phyloP scores from a whole-genome alignment of 2,329 filamentous ascomycete species.

The Cyphellophora attinorum region DNA sequence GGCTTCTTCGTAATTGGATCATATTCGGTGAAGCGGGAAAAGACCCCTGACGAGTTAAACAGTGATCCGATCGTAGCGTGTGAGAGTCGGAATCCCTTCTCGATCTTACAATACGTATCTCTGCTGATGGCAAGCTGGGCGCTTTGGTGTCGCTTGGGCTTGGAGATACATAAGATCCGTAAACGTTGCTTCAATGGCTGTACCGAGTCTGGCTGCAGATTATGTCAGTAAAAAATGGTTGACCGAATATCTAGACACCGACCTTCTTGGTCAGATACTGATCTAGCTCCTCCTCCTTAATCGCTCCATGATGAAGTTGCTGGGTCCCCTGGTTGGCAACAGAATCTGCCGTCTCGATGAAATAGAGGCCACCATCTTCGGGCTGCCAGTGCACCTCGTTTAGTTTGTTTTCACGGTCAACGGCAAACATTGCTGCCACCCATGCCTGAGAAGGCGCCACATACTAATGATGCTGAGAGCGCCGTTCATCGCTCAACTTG shows the following conservation, averaged over 20 bases:
- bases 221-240: too few relatives aligned
- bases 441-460: too few relatives aligned
- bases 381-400: background rate
- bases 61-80: background rate
- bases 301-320: too few relatives aligned
- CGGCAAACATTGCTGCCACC: too few relatives aligned
- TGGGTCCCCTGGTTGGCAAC: too few relatives aligned
- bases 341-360: background rate
- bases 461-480: too few relatives aligned
- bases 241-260: too few relatives aligned
- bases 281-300: too few relatives aligned
- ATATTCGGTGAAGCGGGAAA: background rate
- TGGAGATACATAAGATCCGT: background rate
- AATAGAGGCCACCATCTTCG: slow-evolving; percentile 1
- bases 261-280: too few relatives aligned
- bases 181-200: too few relatives aligned
- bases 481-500: too few relatives aligned
- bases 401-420: background rate
- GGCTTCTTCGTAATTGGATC: background rate
- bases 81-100: background rate
- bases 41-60: background rate
- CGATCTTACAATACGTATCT: background rate
- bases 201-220: too few relatives aligned
- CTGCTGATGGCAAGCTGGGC: background rate
- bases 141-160: background rate